A percentile compares a stretch with the other conserved stretches of the same genome.
Conservation (phyloP, 495 filamentous ascomycete species). For the Neurospora sp. region DNA sequence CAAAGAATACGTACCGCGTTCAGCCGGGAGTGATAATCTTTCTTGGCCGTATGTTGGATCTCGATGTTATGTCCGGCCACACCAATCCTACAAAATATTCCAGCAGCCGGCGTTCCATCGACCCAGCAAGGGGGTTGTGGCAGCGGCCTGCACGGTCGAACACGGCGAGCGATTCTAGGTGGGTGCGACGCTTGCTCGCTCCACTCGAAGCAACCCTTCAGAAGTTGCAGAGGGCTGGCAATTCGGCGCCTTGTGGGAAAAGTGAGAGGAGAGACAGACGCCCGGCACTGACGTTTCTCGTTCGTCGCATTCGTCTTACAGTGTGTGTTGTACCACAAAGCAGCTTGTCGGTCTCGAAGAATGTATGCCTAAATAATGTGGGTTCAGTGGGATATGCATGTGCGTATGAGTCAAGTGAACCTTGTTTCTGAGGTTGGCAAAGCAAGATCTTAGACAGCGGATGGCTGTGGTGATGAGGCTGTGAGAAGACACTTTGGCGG, state of each 20-base stretch:
- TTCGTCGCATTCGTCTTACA: background rate
- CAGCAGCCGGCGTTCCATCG: constrained; percentile 5
- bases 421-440: background rate
- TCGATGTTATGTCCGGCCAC: background rate
- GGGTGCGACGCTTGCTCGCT: background rate
- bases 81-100: constrained; percentile 14
- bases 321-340: background rate
- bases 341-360: background rate
- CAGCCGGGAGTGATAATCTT: background rate
- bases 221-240: background rate
- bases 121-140: constrained; percentile 4
- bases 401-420: background rate
- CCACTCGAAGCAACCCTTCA: background rate
- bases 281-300: background rate
- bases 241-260: background rate
- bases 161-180: constrained; percentile 20
- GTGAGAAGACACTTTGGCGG: background rate
- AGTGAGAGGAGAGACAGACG: background rate
- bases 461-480: background rate
- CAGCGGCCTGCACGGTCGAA: constrained; percentile 16
- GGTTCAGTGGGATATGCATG: background rate
- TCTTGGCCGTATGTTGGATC: background rate
- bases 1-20: background rate
- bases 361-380: background rate
- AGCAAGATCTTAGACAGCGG: background rate